Evolutionary conservation across 2,329 filamentous ascomycete genomes (phyloP).

Genomic region (Apiospora malaysiana): DNA sequence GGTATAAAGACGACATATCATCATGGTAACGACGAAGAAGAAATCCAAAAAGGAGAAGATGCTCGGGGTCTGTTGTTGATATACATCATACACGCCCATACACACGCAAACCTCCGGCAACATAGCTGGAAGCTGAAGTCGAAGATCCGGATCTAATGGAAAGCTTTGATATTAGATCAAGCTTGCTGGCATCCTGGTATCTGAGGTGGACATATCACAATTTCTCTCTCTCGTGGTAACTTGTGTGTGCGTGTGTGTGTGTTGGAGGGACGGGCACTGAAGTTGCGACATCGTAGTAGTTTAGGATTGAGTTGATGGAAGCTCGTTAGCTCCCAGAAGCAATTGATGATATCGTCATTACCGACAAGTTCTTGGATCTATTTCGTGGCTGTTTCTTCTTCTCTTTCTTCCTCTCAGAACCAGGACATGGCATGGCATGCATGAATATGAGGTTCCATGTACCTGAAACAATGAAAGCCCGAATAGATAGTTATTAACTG

Average conservation of each 20-base stretch:
- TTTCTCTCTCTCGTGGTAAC: not conserved
- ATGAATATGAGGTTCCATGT: not conserved
- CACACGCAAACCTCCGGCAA: not conserved
- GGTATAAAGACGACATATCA: not conserved
- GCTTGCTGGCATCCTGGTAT: slow-evolving; percentile 7
- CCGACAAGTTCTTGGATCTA: not conserved
- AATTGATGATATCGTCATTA: slow-evolving; percentile 14
- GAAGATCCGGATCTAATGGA: slow-evolving; percentile 9
- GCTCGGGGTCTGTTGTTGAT: not conserved
- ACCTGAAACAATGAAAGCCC: not conserved
- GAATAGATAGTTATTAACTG: not conserved
- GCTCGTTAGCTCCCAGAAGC: not conserved
- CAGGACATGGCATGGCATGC: not conserved
- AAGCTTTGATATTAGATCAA: slow-evolving; percentile 1
- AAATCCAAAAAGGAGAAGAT: not conserved
- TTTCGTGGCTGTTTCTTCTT: not conserved
- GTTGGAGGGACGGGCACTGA: not conserved
- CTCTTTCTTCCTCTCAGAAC: not conserved
- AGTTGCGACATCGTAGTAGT: slow-evolving; percentile 10
- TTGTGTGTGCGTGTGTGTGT: not conserved
- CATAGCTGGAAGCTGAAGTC: not conserved
- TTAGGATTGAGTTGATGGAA: not conserved
- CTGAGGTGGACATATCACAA: slow-evolving; percentile 10
- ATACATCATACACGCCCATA: not conserved
- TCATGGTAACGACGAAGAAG: not conserved